These are phyloP conservation scores for Volvox reticuliferus DNA, from an alignment of 139 green algal species.

Conservation along the genomic window DNA sequence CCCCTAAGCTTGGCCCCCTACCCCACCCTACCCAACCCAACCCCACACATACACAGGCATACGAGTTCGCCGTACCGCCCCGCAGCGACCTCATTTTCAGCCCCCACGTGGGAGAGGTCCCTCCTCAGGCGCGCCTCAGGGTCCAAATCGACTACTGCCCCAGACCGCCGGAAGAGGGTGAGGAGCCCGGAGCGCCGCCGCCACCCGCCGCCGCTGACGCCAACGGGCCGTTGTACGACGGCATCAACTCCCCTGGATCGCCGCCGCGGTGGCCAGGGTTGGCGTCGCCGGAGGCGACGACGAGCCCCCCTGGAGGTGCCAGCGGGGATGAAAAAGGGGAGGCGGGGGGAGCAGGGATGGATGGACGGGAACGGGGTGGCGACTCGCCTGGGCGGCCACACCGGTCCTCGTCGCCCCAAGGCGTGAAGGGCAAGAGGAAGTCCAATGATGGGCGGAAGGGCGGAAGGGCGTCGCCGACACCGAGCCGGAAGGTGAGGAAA, in stretches of 20 bases:
- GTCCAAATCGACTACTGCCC: constrained; percentile 65
- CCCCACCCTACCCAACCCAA: neutral
- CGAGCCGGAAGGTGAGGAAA: neutral
- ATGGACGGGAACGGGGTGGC: neutral
- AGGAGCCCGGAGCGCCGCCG: constrained; percentile 10
- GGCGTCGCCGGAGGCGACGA: neutral
- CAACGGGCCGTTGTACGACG: neutral
- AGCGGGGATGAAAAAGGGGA: neutral
- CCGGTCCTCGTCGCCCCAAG: neutral
- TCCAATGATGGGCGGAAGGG: neutral
- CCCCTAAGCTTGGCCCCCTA: neutral
- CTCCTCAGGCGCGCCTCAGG: constrained; percentile 28
- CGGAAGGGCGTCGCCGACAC: neutral
- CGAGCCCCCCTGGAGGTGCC: neutral
- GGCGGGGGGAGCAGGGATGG: neutral
- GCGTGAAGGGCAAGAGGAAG: neutral
- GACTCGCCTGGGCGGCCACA: neutral
- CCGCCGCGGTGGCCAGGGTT: neutral
- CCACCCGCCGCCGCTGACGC: neutral
- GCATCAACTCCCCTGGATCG: constrained; percentile 1
- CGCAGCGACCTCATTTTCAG: constrained; percentile 62
- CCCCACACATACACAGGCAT: constrained; percentile 49
- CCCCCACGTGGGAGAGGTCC: constrained; percentile 62
- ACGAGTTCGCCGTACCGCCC: constrained; percentile 71
- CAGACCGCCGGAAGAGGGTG: constrained; percentile 34